Evolutionary conservation across 768 basidiomycete genomes (phyloP), one percentile per base, ranked within the genome.

Genomic region (Cubamyces sp.): DNA sequence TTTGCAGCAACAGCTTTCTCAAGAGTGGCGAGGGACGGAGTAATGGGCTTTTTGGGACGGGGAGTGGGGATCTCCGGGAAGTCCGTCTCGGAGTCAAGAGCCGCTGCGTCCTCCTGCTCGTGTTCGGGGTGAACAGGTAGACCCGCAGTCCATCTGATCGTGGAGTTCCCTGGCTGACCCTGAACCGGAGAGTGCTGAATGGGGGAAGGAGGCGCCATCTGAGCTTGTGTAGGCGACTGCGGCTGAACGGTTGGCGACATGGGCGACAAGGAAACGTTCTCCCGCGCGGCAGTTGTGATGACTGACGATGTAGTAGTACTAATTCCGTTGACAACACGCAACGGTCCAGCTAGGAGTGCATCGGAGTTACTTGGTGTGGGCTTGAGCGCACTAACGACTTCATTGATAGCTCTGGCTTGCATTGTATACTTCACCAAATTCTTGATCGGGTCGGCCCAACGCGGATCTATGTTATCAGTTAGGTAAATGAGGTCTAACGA

Each of bases 1-100:
- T 91, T 87, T 42, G 91, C 87, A 37, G 95, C 89, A 61, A 94
- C 92, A 53, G 95, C 93, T 74, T 91, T 95, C 75, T 99, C 96
- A 71, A 98, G 81, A 30, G 96, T 97, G 45, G 88, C 82, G 59
- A 99, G 81, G 56, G 95, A 96, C 41, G 96, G 95, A 15, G 82
- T 86, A 70, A 98, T 89, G 55, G 81, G 77, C 73, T 82, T 82
- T 67, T 77, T 80, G 62, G 82, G 82, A 48, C 70, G 74, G 50
- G 76, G 77, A 43, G 73, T 77, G 46, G 58, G 62, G 34, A 62
- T 59, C 54, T 65, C 59, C 30, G 69, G 66, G 57, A 66, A 73
- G 57, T 66, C 74, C 71, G 68, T 72, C 50, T 64, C 67, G 52
- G 66, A 52, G 58, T 77, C 76, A 64, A 70, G 58, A 48, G 71